These are phyloP conservation scores for Rhizopus delemar DNA, from an alignment of 371 early-diverging fungal species.

Conservation along the genomic window DNA sequence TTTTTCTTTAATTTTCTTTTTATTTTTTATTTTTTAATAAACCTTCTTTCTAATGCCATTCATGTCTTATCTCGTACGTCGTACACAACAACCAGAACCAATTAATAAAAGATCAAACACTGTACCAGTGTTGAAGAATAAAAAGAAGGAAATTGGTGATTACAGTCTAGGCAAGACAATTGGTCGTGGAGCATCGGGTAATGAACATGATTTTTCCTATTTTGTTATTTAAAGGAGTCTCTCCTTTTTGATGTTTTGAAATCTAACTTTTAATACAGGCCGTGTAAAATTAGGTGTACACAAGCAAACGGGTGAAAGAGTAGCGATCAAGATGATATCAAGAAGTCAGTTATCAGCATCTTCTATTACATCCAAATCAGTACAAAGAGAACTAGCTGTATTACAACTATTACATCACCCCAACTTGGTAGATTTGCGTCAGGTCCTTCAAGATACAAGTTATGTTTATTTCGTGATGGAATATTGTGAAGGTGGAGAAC, in stretches of 20 bases:
- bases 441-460: conserved; percentile 73
- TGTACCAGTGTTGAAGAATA: conserved; percentile 10
- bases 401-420: conserved; percentile 90
- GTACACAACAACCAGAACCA: conserved; percentile 1
- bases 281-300: conserved; percentile 79
- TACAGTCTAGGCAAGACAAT: conserved; percentile 76
- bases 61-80: conserved; percentile 20
- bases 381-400: conserved; percentile 89
- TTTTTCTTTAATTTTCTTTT: conserved; percentile 2
- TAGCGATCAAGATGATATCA: conserved; percentile 89
- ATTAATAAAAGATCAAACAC: conserved; percentile 23
- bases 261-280: conserved; percentile 46
- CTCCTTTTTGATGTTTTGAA: neutral
- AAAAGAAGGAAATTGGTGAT: conserved; percentile 58
- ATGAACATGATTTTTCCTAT: neutral
- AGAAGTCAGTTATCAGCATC: conserved; percentile 57
- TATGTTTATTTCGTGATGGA: conserved; percentile 92
- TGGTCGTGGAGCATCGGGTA: conserved; percentile 82
- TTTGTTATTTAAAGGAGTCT: neutral
- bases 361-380: conserved; percentile 65
- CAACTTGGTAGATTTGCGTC: conserved; percentile 80
- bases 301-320: conserved; percentile 69
- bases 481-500: conserved; percentile 92
- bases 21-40: conserved; percentile 1
- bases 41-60: conserved; percentile 15